A percentile compares a stretch with the other conserved stretches of the same genome.
Conservation (phyloP, 345 rosid species). For the Rubroshorea leprosula region DNA sequence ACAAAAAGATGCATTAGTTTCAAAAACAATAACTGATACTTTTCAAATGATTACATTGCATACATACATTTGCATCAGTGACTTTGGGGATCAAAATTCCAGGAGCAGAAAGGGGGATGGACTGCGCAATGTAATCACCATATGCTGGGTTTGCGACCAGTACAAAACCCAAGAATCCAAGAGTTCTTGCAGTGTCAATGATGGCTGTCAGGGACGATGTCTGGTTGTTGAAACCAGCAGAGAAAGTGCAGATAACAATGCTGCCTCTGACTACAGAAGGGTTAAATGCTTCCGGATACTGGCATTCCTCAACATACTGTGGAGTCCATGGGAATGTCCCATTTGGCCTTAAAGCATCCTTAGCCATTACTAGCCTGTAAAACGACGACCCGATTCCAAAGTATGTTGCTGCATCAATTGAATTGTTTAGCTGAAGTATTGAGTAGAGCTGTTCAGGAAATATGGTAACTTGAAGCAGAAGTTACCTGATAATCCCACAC, state of each 20-base stretch:
- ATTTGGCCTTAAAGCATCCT: slow-evolving; percentile 44
- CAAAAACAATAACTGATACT: no score
- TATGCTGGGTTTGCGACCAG: slow-evolving; percentile 55
- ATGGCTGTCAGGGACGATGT: slow-evolving; percentile 55
- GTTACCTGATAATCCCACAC: slow-evolving; percentile 71
- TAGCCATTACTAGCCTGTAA: slow-evolving; percentile 58
- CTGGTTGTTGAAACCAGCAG: slow-evolving; percentile 56
- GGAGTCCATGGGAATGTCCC: slow-evolving; percentile 47
- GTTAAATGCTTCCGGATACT: slow-evolving; percentile 55
- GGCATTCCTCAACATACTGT: slow-evolving; percentile 63
- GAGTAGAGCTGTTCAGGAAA: not conserved
- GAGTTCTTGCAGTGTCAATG: slow-evolving; percentile 48
- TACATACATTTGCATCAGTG: slow-evolving; percentile 50
- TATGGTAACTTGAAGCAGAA: not conserved
- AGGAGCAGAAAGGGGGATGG: slow-evolving; percentile 43
- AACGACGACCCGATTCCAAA: slow-evolving; percentile 37
- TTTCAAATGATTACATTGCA: no score
- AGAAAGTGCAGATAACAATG: slow-evolving; percentile 68
- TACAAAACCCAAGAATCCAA: slow-evolving; percentile 57
- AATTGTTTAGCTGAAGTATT: no score
- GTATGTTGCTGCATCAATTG: slow-evolving; percentile 42
- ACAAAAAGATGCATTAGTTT: no score
- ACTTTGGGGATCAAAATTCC: slow-evolving; percentile 62
- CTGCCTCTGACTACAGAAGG: slow-evolving; percentile 41
- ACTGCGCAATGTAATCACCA: slow-evolving; percentile 66